Conservation (phyloP, 306 rosid species). For the Albizia julibrissin region DNA sequence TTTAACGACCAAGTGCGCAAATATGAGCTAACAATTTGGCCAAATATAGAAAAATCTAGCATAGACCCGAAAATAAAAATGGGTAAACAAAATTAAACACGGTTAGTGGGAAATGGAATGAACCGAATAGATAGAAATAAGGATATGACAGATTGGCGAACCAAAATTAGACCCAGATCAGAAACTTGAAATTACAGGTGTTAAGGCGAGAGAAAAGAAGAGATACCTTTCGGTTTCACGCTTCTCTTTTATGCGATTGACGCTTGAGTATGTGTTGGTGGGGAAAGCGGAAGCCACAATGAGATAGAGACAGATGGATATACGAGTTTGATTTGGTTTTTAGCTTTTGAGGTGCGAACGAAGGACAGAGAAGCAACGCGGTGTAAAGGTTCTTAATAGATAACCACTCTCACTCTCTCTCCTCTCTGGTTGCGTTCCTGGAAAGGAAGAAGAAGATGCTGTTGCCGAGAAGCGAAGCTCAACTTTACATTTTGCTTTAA, state of each 20-base stretch:
- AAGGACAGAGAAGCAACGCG: constrained; percentile 17
- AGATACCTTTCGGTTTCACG: constrained; percentile 11
- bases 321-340: background rate
- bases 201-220: background rate
- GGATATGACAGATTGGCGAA: constrained; percentile 14
- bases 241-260: background rate
- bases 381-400: background rate
- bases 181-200: constrained; percentile 1
- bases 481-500: background rate
- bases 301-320: background rate
- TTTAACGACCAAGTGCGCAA: background rate
- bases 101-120: background rate
- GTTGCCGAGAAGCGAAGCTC: background rate
- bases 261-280: background rate
- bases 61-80: background rate
- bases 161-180: constrained; percentile 14
- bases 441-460: constrained; percentile 1
- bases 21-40: background rate
- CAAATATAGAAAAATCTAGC: background rate
- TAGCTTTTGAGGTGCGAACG: background rate
- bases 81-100: background rate
- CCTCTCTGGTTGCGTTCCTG: background rate
- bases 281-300: background rate
- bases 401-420: background rate
- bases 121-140: background rate